Evolutionary conservation across 257 asterid species (phyloP).

Genomic region (Salvia splendens): DNA sequence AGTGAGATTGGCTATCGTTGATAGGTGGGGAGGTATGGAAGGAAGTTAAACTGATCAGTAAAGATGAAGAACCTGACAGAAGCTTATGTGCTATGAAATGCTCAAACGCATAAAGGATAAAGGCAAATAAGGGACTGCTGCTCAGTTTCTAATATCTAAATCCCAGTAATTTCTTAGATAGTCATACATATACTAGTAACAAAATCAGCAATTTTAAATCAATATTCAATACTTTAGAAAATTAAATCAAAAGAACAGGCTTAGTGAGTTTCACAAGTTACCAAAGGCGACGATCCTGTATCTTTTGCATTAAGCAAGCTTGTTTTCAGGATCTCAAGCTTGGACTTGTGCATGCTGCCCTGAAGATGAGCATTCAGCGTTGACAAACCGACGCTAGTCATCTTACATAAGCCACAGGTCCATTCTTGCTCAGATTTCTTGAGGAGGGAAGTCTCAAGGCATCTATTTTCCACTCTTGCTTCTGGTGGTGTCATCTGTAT

Average conservation of each 20-base stretch:
- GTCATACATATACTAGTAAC: not conserved
- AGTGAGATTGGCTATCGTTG: too few relatives aligned
- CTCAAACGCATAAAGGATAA: not conserved
- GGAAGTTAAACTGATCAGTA: too few relatives aligned
- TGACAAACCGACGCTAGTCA: constrained; percentile 29
- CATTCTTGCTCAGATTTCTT: constrained; percentile 32
- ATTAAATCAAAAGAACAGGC: not conserved
- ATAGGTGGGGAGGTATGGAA: too few relatives aligned
- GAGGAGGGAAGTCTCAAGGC: not conserved
- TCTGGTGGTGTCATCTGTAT: constrained; percentile 23
- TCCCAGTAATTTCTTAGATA: not conserved
- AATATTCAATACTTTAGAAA: constrained; percentile 6
- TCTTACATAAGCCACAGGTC: constrained; percentile 45
- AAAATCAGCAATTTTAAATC: not conserved
- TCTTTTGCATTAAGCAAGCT: constrained; percentile 21
- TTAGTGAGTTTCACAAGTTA: constrained; percentile 11
- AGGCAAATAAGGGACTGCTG: not conserved
- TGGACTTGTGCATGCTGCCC: constrained; percentile 42
- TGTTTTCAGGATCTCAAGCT: constrained; percentile 28
- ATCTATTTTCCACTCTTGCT: not conserved
- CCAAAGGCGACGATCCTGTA: constrained; percentile 13
- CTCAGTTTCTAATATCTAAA: not conserved
- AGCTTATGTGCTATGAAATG: too few relatives aligned
- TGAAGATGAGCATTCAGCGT: constrained; percentile 35
- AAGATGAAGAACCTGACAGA: too few relatives aligned